Evolutionary conservation across 768 basidiomycete genomes (phyloP).

Genomic region (Panus rudis): DNA sequence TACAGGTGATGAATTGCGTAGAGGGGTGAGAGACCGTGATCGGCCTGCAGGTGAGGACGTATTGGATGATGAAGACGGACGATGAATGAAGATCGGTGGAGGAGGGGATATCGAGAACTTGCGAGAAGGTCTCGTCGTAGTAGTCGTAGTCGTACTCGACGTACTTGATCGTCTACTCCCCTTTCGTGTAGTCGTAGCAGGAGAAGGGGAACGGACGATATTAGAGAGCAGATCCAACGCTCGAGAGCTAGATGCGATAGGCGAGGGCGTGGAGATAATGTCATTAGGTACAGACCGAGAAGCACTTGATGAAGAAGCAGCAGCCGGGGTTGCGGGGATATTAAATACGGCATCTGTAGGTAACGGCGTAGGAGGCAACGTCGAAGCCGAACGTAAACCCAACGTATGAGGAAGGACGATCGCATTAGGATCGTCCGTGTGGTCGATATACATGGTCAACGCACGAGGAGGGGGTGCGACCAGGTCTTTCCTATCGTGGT

Average conservation of each 20-base stretch:
- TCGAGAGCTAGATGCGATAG: constrained; percentile 5
- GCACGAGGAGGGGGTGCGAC: constrained; percentile 68
- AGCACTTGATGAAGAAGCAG: constrained; percentile 5
- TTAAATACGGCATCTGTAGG: constrained; percentile 6
- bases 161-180: constrained; percentile 7
- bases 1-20: constrained; percentile 16
- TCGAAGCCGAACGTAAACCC: constrained; percentile 40
- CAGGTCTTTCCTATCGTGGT: constrained; percentile 44
- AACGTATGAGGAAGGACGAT: constrained; percentile 66
- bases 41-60: constrained; percentile 7
- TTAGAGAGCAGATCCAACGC: constrained; percentile 21
- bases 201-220: constrained; percentile 8
- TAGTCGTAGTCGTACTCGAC: constrained; percentile 10
- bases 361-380: constrained; percentile 14
- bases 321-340: constrained; percentile 6
- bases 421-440: constrained; percentile 41
- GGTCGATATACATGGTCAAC: constrained; percentile 65
- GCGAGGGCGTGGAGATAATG: not conserved
- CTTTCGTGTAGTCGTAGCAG: constrained; percentile 8
- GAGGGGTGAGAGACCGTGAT: constrained; percentile 26
- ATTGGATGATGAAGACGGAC: constrained; percentile 5
- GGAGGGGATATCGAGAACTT: constrained; percentile 15
- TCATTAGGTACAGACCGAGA: constrained; percentile 1
- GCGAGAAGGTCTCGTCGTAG: constrained; percentile 10
- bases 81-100: constrained; percentile 8